These are phyloP conservation scores for Mycena haematopus DNA, from an alignment of 768 basidiomycete genomes.

Conservation along the genomic window DNA sequence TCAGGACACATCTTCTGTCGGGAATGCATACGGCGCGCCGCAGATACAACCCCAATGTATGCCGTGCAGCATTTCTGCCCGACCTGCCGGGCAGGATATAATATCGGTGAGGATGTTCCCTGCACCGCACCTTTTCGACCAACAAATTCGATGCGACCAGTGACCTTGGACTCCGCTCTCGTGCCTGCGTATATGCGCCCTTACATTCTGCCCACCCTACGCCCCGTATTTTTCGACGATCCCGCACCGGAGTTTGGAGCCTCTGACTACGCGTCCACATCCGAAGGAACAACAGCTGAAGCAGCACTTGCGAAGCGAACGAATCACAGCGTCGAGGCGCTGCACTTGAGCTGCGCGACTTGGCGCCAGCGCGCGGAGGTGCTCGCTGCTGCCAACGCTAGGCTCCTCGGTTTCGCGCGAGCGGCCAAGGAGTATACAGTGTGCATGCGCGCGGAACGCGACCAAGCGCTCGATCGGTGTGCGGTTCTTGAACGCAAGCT, in stretches of 20 bases:
- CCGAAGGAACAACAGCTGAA: not conserved
- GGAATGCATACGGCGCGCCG: slow-evolving; percentile 8
- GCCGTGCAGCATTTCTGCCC: slow-evolving; percentile 12
- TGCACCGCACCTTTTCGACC: not conserved
- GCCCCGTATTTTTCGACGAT: slow-evolving; percentile 38
- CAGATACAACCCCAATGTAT: not conserved
- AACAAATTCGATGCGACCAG: not conserved
- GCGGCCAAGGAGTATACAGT: slow-evolving; percentile 37
- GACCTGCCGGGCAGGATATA: slow-evolving; percentile 8
- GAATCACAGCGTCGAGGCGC: not conserved
- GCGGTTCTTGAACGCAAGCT: slow-evolving; percentile 34
- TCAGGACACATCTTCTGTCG: slow-evolving; percentile 18
- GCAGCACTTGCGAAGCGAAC: not conserved
- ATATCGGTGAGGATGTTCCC: not conserved
- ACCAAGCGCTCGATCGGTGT: slow-evolving; percentile 28
- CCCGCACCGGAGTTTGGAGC: not conserved
- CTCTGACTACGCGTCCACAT: not conserved
- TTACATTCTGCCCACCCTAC: slow-evolving; percentile 38
- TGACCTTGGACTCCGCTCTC: slow-evolving; percentile 14
- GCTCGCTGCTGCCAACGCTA: slow-evolving; percentile 38
- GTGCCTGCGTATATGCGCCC: slow-evolving; percentile 27
- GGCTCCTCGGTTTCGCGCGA: slow-evolving; percentile 39
- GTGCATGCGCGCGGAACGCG: slow-evolving; percentile 36
- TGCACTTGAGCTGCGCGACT: slow-evolving; percentile 34
- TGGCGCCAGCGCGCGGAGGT: slow-evolving; percentile 42